Evolutionary conservation across 2,329 filamentous ascomycete species (phyloP), one percentile per base, ranked within the genome.

Genomic region (Uncinocarpus reesii): DNA sequence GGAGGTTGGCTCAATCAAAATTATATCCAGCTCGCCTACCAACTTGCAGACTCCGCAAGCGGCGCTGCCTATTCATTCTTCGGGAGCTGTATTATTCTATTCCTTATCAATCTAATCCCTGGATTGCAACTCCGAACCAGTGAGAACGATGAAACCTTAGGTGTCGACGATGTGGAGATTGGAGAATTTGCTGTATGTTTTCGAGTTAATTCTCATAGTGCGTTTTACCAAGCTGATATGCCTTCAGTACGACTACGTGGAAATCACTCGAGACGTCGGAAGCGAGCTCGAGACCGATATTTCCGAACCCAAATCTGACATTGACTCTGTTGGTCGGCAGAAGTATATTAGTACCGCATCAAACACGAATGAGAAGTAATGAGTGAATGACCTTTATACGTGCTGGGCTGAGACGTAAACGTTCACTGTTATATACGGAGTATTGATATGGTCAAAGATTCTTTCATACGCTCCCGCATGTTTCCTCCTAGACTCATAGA

Each of bases 161-260:
- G 87, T 56, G 88, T 93, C 52, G 87, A 94, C 59, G 88, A 94
- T 59, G 81, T 84, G 20, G 87, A 95, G 67, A 86, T 94, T 60
- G 88, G 88, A 63, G 88, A 94, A 70, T 94, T 92, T 63, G 88
- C 86, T n/a, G 75, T 77, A 71, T 63, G 74, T 71, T 42, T 28
- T 13, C 50, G 50, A 35, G 58, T 3, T 44, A 21, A 37, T 21
- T 8, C 40, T 42, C 10, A 32, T 16, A 38, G 20, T n/a, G 4
- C 7, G 7, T 7, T 38, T 8, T 10, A 5, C 23, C 21, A 10
- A 18, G n/a, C 43, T 46, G 35, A 46, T 16, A 21, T 29, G 8
- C 24, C n/a, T 23, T 28, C 4, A 76, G 71, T 94, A 94, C 65
- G 88, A 94, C 66, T 94, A 93, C 58, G 86, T 94, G 55, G 87